Base-by-base conservation (phyloP, 352 stramenopile genomes). In the Phytophthora fragariaefolia region DNA sequence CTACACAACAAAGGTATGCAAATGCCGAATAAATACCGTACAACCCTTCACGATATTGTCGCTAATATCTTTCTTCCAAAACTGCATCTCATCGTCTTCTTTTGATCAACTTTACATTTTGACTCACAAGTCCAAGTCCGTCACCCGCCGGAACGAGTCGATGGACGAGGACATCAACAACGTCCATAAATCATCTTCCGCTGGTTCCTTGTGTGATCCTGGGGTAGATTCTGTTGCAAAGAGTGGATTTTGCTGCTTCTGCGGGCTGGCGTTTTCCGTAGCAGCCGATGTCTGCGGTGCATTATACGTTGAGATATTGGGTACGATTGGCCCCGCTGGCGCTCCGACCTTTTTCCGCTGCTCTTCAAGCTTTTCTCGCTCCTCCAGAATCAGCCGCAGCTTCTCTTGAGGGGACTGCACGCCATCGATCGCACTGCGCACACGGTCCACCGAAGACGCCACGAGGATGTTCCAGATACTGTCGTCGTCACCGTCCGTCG, bases 391-490 rank as follows among this genome's bases (percentile, higher is more conserved):
- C 23, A 90, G 36, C 22, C 72, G 70, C 32, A 93, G 60, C 2
- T 77, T 82, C 20, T 91, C 82, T 59, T 87, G 75, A 3, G 74
- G 79, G 10, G 69, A 74, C 1, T 66, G 51, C 3, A 90, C 69
- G 17, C 72, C 73, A 26, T 63, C 55, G 13, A 91, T 91, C 10
- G 71, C 71, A 22, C 51, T 79, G 53, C 85, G 84, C 13, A 87
- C 82, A 26, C 81, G 77, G 61, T 91, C 85, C 8, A 93, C 82
- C 1, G 85, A 93, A 24, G 85, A 90, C 3, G 80, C 76, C 3
- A 93, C 69, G 13, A 93, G 59, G 24, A 91, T 73, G 42, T 82
- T 87, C 85, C 82, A 93, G 34, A 91, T 87, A 38, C 80, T 89
- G 56, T 91, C 80, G 2, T 87, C 82, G 27, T 89, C 80, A 43